A percentile compares a stretch with the other conserved stretches of the same genome.
Evolutionary conservation across 805 yeast genomes (phyloP).

Genomic region (Monosporozyma aquatica): DNA sequence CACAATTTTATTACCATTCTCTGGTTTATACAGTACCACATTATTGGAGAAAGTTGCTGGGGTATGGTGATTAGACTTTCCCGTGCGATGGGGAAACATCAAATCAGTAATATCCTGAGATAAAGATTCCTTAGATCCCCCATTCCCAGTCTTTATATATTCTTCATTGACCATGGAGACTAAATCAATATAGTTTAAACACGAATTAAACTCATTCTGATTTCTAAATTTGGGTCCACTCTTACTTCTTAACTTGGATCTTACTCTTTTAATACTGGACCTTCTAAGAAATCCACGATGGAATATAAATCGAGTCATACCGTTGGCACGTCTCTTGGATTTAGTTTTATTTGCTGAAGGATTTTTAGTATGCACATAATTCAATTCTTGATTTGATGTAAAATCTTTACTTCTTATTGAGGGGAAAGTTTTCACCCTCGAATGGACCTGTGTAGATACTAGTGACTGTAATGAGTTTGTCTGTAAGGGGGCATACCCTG

Average conservation of each 20-base stretch:
- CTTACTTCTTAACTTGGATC: background rate
- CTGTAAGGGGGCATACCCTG: background rate
- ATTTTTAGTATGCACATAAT: too few relatives aligned
- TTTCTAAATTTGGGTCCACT: conserved; percentile 1
- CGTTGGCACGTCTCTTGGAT: conserved; percentile 8
- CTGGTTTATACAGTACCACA: conserved; percentile 6
- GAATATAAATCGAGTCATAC: conserved; percentile 9
- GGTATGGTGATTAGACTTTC: background rate
- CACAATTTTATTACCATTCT: background rate
- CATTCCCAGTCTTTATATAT: background rate
- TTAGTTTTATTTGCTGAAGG: conserved; percentile 7
- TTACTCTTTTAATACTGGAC: background rate
- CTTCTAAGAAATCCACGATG: conserved; percentile 24
- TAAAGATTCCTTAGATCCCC: background rate
- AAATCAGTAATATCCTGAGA: background rate
- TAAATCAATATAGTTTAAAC: conserved; percentile 5
- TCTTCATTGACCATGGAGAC: background rate
- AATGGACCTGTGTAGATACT: background rate
- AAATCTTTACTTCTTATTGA: conserved; percentile 20
- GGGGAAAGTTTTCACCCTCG: conserved; percentile 4
- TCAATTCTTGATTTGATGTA: conserved; percentile 16
- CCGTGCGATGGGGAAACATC: background rate
- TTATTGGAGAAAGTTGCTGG: conserved; percentile 8
- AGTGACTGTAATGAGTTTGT: background rate
- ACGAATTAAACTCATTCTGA: conserved; percentile 1